These are phyloP conservation scores for Sporodiniella umbellata DNA, from an alignment of 371 early-diverging fungal species.

Conservation along the genomic window DNA sequence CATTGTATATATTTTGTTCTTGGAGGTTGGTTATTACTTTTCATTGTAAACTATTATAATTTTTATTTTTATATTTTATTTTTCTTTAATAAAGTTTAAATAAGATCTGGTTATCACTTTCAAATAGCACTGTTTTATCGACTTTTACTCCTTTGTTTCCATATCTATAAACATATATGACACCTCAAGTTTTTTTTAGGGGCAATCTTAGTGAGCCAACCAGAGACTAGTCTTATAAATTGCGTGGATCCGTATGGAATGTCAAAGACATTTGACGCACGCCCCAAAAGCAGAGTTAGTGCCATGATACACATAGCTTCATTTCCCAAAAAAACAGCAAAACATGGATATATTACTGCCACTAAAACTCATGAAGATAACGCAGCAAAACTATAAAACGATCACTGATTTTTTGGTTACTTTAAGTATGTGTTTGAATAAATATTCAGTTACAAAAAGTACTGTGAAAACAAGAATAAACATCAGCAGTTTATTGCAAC, in stretches of 20 bases:
- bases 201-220: constrained; percentile 3
- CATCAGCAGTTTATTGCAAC: constrained; percentile 5
- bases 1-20: too few species aligned
- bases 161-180: too few species aligned
- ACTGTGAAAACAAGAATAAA: constrained; percentile 4
- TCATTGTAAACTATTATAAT: too few species aligned
- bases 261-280: constrained; percentile 10
- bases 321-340: constrained; percentile 3
- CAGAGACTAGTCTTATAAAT: constrained; percentile 7
- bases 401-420: constrained; percentile 8
- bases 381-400: constrained; percentile 6
- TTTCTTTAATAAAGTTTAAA: too few species aligned
- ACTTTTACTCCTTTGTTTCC: too few species aligned
- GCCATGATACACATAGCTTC: constrained; percentile 2
- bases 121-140: too few species aligned
- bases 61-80: too few species aligned
- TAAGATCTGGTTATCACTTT: too few species aligned
- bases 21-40: too few species aligned
- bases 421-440: constrained; percentile 5
- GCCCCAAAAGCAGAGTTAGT: constrained; percentile 6
- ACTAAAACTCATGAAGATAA: constrained; percentile 6
- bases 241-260: constrained; percentile 8
- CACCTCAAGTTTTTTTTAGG: too few species aligned
- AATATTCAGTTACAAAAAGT: constrained; percentile 6
- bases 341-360: constrained; percentile 1